phyloP scores from a whole-genome alignment of 257 asterid genomes.

The Lantana camara region DNA sequence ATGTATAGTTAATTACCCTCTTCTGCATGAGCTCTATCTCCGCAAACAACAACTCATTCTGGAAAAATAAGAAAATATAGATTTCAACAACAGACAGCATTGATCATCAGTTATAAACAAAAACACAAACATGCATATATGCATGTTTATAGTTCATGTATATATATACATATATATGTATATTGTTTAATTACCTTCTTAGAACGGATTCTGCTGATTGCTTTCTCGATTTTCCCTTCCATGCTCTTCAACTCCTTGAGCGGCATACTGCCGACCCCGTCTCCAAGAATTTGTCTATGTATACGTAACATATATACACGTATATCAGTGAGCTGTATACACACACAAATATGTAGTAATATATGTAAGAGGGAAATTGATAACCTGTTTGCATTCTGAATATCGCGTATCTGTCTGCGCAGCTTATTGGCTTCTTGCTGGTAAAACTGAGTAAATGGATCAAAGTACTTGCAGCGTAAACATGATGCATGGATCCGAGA shows the following conservation, averaged over 20 bases:
- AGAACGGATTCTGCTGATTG: constrained; percentile 72
- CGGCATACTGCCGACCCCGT: constrained; percentile 53
- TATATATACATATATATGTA: no score
- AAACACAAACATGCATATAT: background rate
- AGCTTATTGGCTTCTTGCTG: constrained; percentile 81
- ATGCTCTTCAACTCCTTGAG: constrained; percentile 58
- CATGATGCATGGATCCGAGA: background rate
- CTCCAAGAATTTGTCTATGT: constrained; percentile 68
- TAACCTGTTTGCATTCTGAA: constrained; percentile 63
- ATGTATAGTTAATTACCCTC: constrained; percentile 47
- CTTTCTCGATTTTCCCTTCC: constrained; percentile 70
- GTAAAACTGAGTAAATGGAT: constrained; percentile 52
- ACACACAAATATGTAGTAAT: no score
- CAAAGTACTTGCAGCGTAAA: background rate
- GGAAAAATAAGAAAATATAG: constrained; percentile 27
- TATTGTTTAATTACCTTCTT: constrained; percentile 55
- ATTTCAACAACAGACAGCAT: background rate
- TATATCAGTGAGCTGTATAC: background rate
- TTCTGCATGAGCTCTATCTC: constrained; percentile 93
- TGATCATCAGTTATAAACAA: background rate
- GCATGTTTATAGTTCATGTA: no score
- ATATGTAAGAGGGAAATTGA: background rate
- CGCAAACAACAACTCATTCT: constrained; percentile 81
- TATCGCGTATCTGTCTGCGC: constrained; percentile 60
- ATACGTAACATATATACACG: background rate